Conservation (phyloP, 306 rosid genomes). For the Herpetospermum pedunculosum region DNA sequence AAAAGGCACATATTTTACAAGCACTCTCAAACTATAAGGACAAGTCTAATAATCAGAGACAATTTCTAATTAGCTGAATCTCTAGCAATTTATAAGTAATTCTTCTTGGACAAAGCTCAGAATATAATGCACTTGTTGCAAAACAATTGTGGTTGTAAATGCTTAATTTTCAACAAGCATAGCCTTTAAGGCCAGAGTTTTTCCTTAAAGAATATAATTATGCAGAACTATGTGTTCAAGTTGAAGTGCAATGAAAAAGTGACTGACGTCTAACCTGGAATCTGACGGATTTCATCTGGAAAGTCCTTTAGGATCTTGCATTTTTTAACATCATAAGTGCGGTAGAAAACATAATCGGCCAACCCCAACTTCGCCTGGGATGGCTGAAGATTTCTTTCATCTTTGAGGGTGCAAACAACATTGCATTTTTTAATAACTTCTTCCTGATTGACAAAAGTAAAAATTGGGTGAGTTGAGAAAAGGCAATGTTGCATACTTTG, state of each 20-base stretch:
- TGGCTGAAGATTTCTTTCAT: conserved; percentile 41
- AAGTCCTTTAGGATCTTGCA: neutral
- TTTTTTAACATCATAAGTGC: conserved; percentile 35
- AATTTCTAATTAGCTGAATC: neutral
- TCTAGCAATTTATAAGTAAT: neutral
- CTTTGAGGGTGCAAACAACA: conserved; percentile 48
- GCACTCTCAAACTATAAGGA: neutral
- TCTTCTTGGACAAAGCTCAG: neutral
- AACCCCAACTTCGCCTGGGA: conserved; percentile 26
- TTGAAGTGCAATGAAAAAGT: neutral
- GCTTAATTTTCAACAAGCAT: neutral
- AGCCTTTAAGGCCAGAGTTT: neutral
- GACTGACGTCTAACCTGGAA: neutral
- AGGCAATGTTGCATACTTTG: neutral
- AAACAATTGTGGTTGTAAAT: neutral
- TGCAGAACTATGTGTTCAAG: neutral
- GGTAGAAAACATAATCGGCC: conserved; percentile 36
- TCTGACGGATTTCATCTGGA: neutral
- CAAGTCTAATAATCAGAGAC: neutral
- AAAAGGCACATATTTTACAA: no score
- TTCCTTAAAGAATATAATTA: neutral
- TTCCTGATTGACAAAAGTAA: conserved; percentile 25
- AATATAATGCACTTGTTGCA: neutral
- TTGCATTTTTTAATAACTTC: conserved; percentile 41
- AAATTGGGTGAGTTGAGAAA: neutral